Evolutionary conservation across 108 stramenopile species (phyloP).

Genomic region (Schizochytrium sp.): DNA sequence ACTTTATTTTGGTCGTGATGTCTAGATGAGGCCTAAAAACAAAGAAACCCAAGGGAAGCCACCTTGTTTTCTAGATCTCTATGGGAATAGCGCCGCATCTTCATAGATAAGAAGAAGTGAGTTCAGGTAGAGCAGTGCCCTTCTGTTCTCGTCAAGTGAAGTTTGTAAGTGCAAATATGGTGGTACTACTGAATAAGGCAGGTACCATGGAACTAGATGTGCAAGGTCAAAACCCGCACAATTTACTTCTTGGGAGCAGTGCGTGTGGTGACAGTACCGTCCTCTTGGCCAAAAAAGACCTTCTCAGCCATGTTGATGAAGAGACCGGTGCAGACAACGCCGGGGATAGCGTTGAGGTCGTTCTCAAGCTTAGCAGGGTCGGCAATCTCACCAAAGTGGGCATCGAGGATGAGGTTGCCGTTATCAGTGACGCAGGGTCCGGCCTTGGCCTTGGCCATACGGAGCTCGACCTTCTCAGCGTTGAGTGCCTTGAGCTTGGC

Average conservation of each 20-base stretch:
- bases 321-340: conserved; percentile 97
- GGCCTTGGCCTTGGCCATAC: conserved; percentile 88
- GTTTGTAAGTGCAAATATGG: no score
- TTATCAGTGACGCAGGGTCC: conserved; percentile 90
- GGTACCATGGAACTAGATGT: no score
- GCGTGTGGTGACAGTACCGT: conserved; percentile 82
- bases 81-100: no score
- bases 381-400: conserved; percentile 92
- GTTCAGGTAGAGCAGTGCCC: no score
- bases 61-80: no score
- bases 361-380: conserved; percentile 85
- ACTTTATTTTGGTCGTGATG: no score
- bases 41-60: no score
- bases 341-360: conserved; percentile 91
- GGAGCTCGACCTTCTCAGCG: conserved; percentile 64
- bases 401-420: conserved; percentile 97
- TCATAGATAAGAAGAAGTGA: no score
- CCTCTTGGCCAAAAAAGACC: conserved; percentile 92
- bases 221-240: no score
- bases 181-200: no score
- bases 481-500: background rate
- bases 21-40: no score
- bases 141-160: no score
- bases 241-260: background rate
- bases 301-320: conserved; percentile 97